phyloP scores from a whole-genome alignment of 768 basidiomycete species.

The Filobasidium wieringae region DNA sequence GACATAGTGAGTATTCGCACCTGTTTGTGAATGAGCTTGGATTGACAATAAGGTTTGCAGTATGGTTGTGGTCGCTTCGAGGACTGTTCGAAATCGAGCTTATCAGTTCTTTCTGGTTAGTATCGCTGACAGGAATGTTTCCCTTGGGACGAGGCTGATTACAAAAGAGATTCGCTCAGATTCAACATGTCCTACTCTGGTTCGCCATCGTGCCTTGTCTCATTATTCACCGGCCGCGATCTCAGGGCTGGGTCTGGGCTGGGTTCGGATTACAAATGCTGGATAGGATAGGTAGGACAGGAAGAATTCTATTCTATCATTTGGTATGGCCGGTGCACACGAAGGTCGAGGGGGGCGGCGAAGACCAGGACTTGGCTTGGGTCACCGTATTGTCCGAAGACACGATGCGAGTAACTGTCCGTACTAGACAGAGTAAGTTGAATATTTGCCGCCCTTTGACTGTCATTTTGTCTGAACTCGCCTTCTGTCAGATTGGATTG shows the following conservation, averaged over 20 bases:
- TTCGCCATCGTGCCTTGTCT: conserved; percentile 12
- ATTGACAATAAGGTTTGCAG: not conserved
- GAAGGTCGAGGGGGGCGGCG: too few species aligned
- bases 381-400: conserved; percentile 6
- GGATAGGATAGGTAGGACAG: conserved; percentile 1
- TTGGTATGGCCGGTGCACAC: not conserved
- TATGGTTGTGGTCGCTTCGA: conserved; percentile 12
- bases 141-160: not conserved
- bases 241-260: conserved; percentile 17
- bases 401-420: conserved; percentile 7
- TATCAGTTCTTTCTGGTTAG: conserved; percentile 12
- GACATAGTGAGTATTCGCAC: conserved; percentile 1
- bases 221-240: conserved; percentile 14
- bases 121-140: too few species aligned
- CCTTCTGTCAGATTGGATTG: conserved; percentile 8
- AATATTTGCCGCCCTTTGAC: not conserved
- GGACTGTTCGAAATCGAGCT: conserved; percentile 7
- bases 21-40: not conserved
- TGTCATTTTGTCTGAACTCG: too few species aligned
- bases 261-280: conserved; percentile 13
- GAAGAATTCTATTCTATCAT: conserved; percentile 10
- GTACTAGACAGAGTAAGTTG: conserved; percentile 12
- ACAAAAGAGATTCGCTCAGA: not conserved
- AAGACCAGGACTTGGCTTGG: not conserved
- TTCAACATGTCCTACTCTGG: conserved; percentile 14